Conservation (phyloP, 306 rosid species). For the Chamaecrista fasciculata region DNA sequence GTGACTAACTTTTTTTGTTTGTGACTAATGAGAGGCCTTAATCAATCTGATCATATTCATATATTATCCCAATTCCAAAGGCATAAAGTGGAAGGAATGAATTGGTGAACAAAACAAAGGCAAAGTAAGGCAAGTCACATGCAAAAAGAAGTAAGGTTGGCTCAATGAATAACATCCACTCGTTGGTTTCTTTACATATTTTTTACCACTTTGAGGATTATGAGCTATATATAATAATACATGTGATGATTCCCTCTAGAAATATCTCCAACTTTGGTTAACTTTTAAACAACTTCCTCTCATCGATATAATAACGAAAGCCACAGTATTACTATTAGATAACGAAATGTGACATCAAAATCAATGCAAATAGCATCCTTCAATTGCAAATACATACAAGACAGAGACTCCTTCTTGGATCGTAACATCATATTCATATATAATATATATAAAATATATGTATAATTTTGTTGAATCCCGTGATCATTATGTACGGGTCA, state of each 20-base stretch:
- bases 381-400: too few relatives aligned
- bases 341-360: background rate
- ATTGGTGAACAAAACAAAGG: conserved; percentile 7
- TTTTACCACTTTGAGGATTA: background rate
- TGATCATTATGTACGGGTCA: background rate
- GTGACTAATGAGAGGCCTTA: background rate
- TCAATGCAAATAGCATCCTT: too few relatives aligned
- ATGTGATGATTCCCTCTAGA: background rate
- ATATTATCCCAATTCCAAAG: background rate
- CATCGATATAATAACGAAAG: too few relatives aligned
- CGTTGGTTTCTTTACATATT: conserved; percentile 3
- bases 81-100: conserved; percentile 35
- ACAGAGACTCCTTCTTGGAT: background rate
- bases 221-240: background rate
- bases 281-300: too few relatives aligned
- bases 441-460: too few relatives aligned
- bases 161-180: conserved; percentile 14
- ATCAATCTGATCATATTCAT: background rate
- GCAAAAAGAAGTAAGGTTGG: background rate
- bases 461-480: background rate
- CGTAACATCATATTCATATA: background rate
- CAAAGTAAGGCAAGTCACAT: conserved; percentile 19
- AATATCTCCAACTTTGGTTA: conserved; percentile 15
- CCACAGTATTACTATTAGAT: background rate
- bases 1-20: conserved; percentile 5